A percentile compares a stretch with the other conserved stretches of the same genome.
Conservation (phyloP, 805 yeast species). For the Metschnikowia hibisci region DNA sequence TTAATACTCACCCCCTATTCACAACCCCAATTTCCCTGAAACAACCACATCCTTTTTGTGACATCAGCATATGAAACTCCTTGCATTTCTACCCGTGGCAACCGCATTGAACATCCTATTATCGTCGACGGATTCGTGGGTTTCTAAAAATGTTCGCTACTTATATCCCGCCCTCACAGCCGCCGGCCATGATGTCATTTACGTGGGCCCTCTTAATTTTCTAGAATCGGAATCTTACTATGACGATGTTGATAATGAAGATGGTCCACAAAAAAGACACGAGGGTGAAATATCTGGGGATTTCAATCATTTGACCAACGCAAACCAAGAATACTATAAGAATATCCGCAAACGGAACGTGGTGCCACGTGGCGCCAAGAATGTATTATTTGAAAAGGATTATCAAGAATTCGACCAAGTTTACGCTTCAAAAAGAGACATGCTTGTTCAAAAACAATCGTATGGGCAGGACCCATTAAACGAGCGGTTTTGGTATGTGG, state of each 20-base stretch:
- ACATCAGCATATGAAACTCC: neutral
- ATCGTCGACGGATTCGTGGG: slow-evolving; percentile 37
- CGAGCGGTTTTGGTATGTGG: slow-evolving; percentile 31
- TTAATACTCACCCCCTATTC: neutral
- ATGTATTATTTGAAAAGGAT: slow-evolving; percentile 13
- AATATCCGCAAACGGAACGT: slow-evolving; percentile 16
- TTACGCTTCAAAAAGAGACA: neutral
- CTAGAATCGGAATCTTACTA: slow-evolving; percentile 3
- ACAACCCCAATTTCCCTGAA: neutral
- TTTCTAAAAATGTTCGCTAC: slow-evolving; percentile 29
- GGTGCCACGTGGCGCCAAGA: slow-evolving; percentile 20
- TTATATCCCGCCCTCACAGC: slow-evolving; percentile 27
- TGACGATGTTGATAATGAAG: slow-evolving; percentile 17
- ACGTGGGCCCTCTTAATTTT: slow-evolving; percentile 30
- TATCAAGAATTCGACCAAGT: neutral
- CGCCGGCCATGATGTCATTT: slow-evolving; percentile 29
- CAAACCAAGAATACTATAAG: slow-evolving; percentile 28
- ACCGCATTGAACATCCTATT: slow-evolving; percentile 27
- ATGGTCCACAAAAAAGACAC: neutral
- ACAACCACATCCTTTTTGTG: neutral
- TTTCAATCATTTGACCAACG: slow-evolving; percentile 30
- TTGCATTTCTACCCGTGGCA: slow-evolving; percentile 5
- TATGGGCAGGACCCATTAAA: slow-evolving; percentile 37
- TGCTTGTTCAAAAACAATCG: slow-evolving; percentile 6
- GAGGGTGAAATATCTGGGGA: slow-evolving; percentile 20